Evolutionary conservation across 129 eudicot species (phyloP).

Genomic region (Pulicaria dysenterica): DNA sequence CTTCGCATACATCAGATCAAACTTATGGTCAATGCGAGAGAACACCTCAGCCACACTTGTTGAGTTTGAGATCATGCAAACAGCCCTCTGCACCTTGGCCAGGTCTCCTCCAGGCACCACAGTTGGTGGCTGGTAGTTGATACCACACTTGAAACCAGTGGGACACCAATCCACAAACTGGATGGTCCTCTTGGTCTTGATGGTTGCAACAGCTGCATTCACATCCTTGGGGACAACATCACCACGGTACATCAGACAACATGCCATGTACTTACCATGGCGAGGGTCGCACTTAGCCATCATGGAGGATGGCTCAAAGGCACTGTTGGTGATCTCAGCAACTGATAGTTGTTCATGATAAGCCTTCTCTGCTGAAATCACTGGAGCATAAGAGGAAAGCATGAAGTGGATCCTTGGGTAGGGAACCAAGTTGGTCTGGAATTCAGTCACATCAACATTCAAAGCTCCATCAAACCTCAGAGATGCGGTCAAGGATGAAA

Average conservation of each 20-base stretch:
- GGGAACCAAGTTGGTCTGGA: conserved; percentile 75
- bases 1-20: conserved; percentile 70
- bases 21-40: conserved; percentile 61
- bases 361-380: conserved; percentile 65
- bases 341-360: conserved; percentile 73
- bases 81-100: conserved; percentile 72
- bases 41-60: conserved; percentile 79
- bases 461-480: conserved; percentile 71
- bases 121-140: conserved; percentile 73
- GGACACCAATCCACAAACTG: conserved; percentile 85
- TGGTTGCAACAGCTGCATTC: conserved; percentile 69
- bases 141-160: conserved; percentile 75
- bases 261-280: conserved; percentile 75
- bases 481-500: conserved; percentile 70
- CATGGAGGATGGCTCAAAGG: conserved; percentile 77
- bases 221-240: conserved; percentile 77
- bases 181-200: conserved; percentile 69
- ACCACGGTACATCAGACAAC: conserved; percentile 77
- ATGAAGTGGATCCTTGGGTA: conserved; percentile 74
- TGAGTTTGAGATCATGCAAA: conserved; percentile 68
- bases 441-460: conserved; percentile 69
- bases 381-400: conserved; percentile 79
- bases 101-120: conserved; percentile 77
- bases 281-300: conserved; percentile 81
- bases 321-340: conserved; percentile 72